phyloP scores from a whole-genome alignment of 805 yeast species.

The Teunomyces stri region DNA sequence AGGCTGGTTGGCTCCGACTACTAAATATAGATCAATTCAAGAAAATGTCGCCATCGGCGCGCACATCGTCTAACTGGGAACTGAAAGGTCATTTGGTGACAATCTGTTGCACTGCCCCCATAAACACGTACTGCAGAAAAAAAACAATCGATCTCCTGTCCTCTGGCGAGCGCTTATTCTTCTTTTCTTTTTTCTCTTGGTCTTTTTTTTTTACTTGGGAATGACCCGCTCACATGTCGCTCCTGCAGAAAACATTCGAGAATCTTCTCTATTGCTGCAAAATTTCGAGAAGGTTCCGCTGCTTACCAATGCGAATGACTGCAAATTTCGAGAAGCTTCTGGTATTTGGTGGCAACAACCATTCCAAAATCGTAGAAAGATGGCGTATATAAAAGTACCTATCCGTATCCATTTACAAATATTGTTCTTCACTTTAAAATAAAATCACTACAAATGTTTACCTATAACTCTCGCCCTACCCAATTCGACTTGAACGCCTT shows the following conservation, averaged over 20 bases:
- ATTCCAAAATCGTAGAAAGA: not conserved
- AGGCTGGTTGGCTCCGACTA: no score
- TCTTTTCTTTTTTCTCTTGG: no score
- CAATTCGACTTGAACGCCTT: slow-evolving; percentile 19
- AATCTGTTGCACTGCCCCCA: not conserved
- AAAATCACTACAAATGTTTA: slow-evolving; percentile 4
- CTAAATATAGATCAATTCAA: not conserved
- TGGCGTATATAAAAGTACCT: not conserved
- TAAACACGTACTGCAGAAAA: not conserved
- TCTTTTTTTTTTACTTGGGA: not conserved
- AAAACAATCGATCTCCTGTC: not conserved
- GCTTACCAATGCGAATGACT: not conserved
- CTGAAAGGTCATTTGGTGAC: not conserved
- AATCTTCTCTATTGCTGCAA: slow-evolving; percentile 1
- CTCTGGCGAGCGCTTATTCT: no score
- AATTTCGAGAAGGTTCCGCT: slow-evolving; percentile 4
- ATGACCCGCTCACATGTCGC: not conserved
- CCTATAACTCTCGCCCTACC: slow-evolving; percentile 5
- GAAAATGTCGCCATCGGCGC: not conserved
- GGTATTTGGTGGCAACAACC: not conserved
- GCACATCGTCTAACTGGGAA: not conserved
- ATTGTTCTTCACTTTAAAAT: not conserved
- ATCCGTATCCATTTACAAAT: no score
- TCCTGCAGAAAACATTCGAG: slow-evolving; percentile 1
- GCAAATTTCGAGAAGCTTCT: slow-evolving; percentile 6